These are phyloP conservation scores for Boletus patriciae DNA, from an alignment of 768 basidiomycete species.

Conservation along the genomic window DNA sequence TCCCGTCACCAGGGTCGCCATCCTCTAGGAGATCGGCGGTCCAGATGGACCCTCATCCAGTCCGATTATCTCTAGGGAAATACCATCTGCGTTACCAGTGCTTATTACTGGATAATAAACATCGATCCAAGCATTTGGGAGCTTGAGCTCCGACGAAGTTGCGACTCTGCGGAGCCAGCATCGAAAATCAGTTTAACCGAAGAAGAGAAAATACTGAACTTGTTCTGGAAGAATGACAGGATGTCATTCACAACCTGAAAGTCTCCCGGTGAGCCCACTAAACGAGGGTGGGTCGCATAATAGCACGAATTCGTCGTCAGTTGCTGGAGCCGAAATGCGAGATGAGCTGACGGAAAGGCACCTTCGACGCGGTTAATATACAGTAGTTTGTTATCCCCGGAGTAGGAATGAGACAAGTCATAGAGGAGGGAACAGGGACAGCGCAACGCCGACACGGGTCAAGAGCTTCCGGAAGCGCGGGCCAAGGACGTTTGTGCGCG, in stretches of 20 bases:
- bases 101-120: conserved; percentile 89
- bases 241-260: conserved; percentile 63
- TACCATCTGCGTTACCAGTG: conserved; percentile 57
- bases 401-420: conserved; percentile 1
- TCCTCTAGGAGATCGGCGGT: conserved; percentile 74
- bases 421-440: conserved; percentile 12
- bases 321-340: background rate
- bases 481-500: too few relatives aligned
- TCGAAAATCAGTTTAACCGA: conserved; percentile 54
- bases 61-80: conserved; percentile 64
- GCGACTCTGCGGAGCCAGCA: conserved; percentile 68
- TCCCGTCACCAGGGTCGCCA: conserved; percentile 65
- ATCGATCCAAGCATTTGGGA: conserved; percentile 78
- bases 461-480: too few relatives aligned
- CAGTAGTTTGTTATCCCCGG: background rate
- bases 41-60: conserved; percentile 59
- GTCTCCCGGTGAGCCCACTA: conserved; percentile 66
- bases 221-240: conserved; percentile 63
- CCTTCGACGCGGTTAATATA: conserved; percentile 28
- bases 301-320: conserved; percentile 44
- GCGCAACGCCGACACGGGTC: too few relatives aligned
- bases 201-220: conserved; percentile 53
- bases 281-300: conserved; percentile 69
- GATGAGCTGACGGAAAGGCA: conserved; percentile 35
- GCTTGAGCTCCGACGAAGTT: conserved; percentile 48